Percentiles rank a stretch among this genome's conserved stretches.
These are phyloP conservation scores for Microbotryomycetes sp. DNA, from an alignment of 1,284 basidiomycete species.

Conservation along the genomic window DNA sequence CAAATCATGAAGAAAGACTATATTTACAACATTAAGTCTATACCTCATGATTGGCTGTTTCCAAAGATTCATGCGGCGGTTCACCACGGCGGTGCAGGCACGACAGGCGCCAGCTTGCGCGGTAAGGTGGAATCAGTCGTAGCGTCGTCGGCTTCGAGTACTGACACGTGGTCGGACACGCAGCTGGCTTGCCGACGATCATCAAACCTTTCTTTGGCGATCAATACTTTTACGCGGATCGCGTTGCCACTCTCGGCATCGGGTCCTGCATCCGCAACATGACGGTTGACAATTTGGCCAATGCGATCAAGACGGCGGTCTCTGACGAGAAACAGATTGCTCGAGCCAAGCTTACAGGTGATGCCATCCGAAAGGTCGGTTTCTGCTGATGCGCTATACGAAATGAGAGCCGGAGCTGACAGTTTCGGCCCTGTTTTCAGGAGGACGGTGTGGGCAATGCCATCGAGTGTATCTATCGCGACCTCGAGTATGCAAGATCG, in stretches of 20 bases:
- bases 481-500: conserved; percentile 47
- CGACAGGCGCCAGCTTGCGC: conserved; percentile 84
- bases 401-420: background rate
- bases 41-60: conserved; percentile 98
- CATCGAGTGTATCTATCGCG: conserved; percentile 84
- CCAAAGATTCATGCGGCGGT: conserved; percentile 87
- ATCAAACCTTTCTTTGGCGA: conserved; percentile 96
- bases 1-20: conserved; percentile 24
- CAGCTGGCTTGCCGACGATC: conserved; percentile 87
- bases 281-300: conserved; percentile 64
- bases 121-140: conserved; percentile 48
- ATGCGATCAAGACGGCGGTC: conserved; percentile 72
- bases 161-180: conserved; percentile 13
- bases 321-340: conserved; percentile 79
- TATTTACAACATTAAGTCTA: conserved; percentile 56
- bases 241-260: conserved; percentile 85
- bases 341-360: conserved; percentile 71
- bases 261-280: conserved; percentile 66
- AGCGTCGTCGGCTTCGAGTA: conserved; percentile 12
- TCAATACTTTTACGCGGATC: conserved; percentile 92
- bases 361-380: conserved; percentile 62
- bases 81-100: conserved; percentile 95
- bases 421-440: conserved; percentile 42
- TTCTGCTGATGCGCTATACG: background rate
- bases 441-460: conserved; percentile 83